Conservation (phyloP, 2,329 filamentous ascomycete species). For the Hymenoscyphus linearis region DNA sequence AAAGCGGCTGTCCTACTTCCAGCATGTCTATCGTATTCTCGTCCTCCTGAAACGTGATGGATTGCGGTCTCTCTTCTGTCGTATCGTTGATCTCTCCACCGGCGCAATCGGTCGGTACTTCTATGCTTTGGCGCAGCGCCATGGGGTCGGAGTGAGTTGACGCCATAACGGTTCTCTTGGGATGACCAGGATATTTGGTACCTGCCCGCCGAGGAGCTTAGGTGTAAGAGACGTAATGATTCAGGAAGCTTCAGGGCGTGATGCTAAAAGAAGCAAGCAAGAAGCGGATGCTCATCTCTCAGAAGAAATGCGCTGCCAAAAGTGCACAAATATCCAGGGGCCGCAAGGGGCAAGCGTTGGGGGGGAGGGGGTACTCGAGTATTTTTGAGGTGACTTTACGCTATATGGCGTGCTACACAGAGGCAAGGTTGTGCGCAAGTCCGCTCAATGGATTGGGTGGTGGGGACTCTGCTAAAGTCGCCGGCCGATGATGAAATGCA, state of each 20-base stretch:
- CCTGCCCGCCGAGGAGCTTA: not conserved
- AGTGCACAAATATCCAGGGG: slow-evolving; percentile 2
- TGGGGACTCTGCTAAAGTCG: not conserved
- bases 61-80: not conserved
- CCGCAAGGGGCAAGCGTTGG: slow-evolving; percentile 1
- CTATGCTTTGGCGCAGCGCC: slow-evolving; percentile 24
- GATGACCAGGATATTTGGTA: not conserved
- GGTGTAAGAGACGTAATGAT: not conserved
- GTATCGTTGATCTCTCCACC: slow-evolving; percentile 5
- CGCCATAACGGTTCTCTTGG: slow-evolving; percentile 19
- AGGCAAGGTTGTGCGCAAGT: slow-evolving; percentile 5
- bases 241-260: not conserved
- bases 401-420: slow-evolving; percentile 19
- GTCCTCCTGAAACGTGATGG: slow-evolving; percentile 10
- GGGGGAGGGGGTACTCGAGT: not conserved
- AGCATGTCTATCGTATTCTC: slow-evolving; percentile 5
- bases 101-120: slow-evolving; percentile 20
- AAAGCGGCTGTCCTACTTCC: slow-evolving; percentile 21
- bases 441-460: not conserved
- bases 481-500: not conserved
- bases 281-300: not conserved
- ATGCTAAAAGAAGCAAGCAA: not conserved
- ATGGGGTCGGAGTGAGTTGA: slow-evolving; percentile 21
- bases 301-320: not conserved
- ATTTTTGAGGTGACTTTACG: slow-evolving; percentile 18